Evolutionary conservation across 78 protist genomes (phyloP).

Genomic region (Protostelium mycophagum): DNA sequence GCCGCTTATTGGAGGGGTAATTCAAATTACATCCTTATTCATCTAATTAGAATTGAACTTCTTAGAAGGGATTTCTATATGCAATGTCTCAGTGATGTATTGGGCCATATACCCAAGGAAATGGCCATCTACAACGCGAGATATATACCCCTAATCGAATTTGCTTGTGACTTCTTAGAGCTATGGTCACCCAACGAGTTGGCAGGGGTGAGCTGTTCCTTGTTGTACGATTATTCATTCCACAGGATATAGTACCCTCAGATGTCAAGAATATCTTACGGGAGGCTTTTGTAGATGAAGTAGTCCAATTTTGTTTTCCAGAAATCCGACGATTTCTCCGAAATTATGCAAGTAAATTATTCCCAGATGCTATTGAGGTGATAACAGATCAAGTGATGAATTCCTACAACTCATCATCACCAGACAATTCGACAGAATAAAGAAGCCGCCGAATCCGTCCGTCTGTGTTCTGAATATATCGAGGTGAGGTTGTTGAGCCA

Average conservation of each 20-base stretch:
- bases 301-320: neutral
- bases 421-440: too few species aligned
- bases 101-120: neutral
- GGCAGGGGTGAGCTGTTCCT: neutral
- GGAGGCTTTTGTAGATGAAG: neutral
- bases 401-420: too few species aligned
- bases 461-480: too few species aligned
- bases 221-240: neutral
- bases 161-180: neutral
- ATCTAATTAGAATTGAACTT: too few species aligned
- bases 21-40: neutral
- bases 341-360: neutral
- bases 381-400: too few species aligned
- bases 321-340: neutral
- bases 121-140: neutral
- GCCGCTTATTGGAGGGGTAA: neutral
- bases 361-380: neutral
- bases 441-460: too few species aligned
- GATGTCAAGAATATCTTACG: neutral
- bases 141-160: neutral
- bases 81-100: neutral
- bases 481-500: too few species aligned
- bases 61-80: neutral
- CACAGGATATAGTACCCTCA: neutral
- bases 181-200: neutral